Evolutionary conservation across 805 yeast genomes (phyloP).

Genomic region (Candida ovalis): DNA sequence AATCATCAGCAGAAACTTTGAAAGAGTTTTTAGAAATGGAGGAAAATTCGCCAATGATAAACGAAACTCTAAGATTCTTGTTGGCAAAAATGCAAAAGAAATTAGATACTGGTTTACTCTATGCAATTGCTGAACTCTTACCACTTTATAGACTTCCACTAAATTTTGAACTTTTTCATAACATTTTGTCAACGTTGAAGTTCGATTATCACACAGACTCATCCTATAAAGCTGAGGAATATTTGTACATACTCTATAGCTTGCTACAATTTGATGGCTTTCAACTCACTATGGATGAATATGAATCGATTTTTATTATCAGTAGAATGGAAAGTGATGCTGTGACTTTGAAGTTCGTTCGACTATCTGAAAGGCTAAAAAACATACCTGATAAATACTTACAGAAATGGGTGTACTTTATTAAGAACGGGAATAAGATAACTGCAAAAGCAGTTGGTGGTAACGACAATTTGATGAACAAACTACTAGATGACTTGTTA

Average conservation of each 20-base stretch:
- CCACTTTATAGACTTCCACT: not conserved
- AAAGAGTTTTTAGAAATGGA: conserved; percentile 11
- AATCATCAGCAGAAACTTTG: conserved; percentile 39
- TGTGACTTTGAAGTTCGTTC: conserved; percentile 29
- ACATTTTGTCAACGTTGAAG: conserved; percentile 3
- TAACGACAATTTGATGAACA: conserved; percentile 11
- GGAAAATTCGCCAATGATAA: not conserved
- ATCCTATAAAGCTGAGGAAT: conserved; percentile 37
- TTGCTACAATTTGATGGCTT: conserved; percentile 4
- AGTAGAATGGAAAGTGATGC: conserved; percentile 23
- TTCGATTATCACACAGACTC: conserved; percentile 35
- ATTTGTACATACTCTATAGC: conserved; percentile 20
- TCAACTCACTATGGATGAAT: conserved; percentile 9
- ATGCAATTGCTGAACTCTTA: conserved; percentile 24
- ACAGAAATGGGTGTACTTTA: conserved; percentile 34
- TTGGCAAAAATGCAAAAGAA: not conserved
- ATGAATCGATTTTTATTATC: conserved; percentile 26
- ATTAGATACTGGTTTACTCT: conserved; percentile 11
- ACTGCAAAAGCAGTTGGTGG: conserved; percentile 37
- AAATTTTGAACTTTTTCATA: conserved; percentile 5
- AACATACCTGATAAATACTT: conserved; percentile 15
- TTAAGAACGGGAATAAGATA: conserved; percentile 36
- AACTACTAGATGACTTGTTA: conserved; percentile 22
- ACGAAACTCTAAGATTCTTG: not conserved
- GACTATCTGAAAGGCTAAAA: conserved; percentile 18